Evolutionary conservation across 140 eudicot genomes (phyloP).

Genomic region (Ambrosia hybrid): DNA sequence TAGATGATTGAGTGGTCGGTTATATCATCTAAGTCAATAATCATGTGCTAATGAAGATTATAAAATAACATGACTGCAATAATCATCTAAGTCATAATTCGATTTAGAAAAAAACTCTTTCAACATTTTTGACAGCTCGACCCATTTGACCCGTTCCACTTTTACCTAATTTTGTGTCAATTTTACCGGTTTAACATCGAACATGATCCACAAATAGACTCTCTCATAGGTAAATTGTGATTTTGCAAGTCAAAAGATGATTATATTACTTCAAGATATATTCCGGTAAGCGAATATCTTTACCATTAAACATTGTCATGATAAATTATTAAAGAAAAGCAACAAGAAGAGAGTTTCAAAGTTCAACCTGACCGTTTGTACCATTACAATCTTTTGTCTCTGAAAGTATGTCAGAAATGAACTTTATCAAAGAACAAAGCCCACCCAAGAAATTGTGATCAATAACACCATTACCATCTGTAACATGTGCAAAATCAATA

Average conservation of each 20-base stretch:
- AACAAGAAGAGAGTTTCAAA: slow-evolving; percentile 12
- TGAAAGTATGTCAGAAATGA: slow-evolving; percentile 50
- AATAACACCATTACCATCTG: slow-evolving; percentile 69
- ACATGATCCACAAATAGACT: neutral
- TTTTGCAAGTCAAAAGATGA: neutral
- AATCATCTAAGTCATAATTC: neutral
- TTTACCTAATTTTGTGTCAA: neutral
- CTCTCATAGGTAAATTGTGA: neutral
- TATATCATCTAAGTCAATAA: too few species aligned
- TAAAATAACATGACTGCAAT: too few species aligned
- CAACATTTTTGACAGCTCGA: neutral
- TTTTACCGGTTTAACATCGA: neutral
- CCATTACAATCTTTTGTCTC: slow-evolving; percentile 21
- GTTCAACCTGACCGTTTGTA: slow-evolving; percentile 13
- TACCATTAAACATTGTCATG: neutral
- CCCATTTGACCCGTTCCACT: neutral
- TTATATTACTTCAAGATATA: neutral
- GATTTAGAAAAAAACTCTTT: neutral
- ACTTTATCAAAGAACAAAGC: slow-evolving; percentile 82
- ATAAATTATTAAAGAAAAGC: slow-evolving; percentile 13
- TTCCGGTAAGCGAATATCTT: slow-evolving; percentile 8
- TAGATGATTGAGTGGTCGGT: too few species aligned
- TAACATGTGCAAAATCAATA: slow-evolving; percentile 90
- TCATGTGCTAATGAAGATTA: neutral
- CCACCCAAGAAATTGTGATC: slow-evolving; percentile 99